Percentiles rank a stretch among this genome's conserved stretches.
phyloP scores from a whole-genome alignment of 805 yeast genomes.

The Candida glaebosa region DNA sequence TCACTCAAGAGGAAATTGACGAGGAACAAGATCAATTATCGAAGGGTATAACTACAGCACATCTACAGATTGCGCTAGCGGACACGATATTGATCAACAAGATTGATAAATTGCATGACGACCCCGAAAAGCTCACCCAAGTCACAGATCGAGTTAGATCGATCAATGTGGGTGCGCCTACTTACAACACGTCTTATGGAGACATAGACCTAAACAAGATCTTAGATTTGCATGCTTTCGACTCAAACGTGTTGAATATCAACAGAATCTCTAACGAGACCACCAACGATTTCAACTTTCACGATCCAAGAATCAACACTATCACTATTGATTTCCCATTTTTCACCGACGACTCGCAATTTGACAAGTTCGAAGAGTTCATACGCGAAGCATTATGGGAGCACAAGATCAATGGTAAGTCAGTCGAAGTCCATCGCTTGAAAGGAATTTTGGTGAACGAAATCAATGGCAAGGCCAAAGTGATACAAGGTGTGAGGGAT shows the following conservation, averaged over 20 bases:
- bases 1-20: slow-evolving; percentile 26
- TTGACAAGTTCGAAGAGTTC: slow-evolving; percentile 52
- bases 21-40: slow-evolving; percentile 27
- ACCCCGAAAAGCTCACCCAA: slow-evolving; percentile 15
- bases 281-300: slow-evolving; percentile 19
- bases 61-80: slow-evolving; percentile 85
- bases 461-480: slow-evolving; percentile 39
- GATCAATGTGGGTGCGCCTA: slow-evolving; percentile 69
- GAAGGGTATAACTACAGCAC: slow-evolving; percentile 71
- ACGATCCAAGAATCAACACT: slow-evolving; percentile 39
- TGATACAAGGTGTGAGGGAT: slow-evolving; percentile 90
- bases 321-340: slow-evolving; percentile 42
- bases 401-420: slow-evolving; percentile 35
- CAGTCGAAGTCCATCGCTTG: slow-evolving; percentile 71
- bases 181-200: slow-evolving; percentile 70
- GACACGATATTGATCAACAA: slow-evolving; percentile 82
- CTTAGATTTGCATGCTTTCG: slow-evolving; percentile 79
- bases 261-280: slow-evolving; percentile 11
- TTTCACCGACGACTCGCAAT: slow-evolving; percentile 32
- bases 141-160: slow-evolving; percentile 39
- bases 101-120: slow-evolving; percentile 47
- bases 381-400: slow-evolving; percentile 81
- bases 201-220: slow-evolving; percentile 63
- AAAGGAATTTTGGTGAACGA: slow-evolving; percentile 66
- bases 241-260: slow-evolving; percentile 22